Conservation (phyloP, 192 early-diverging fungal species). For the Coemansia asiatica region DNA sequence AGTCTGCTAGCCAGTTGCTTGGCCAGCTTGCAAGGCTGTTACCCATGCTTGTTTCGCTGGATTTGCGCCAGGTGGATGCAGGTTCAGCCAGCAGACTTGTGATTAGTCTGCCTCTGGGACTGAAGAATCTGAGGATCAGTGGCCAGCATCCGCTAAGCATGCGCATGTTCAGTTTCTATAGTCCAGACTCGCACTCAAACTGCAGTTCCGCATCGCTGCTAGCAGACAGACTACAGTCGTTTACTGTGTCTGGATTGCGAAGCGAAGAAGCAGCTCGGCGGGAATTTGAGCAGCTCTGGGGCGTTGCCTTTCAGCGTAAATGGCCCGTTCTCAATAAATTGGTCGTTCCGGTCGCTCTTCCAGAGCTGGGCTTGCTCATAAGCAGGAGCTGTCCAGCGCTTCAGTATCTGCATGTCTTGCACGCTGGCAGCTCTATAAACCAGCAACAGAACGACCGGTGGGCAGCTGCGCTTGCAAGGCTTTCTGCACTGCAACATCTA, state of each 20-base stretch:
- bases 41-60: constrained; percentile 22
- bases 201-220: constrained; percentile 1
- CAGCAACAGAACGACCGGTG: constrained; percentile 32
- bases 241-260: constrained; percentile 27
- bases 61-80: constrained; percentile 41
- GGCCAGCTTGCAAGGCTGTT: constrained; percentile 21
- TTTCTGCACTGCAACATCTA: constrained; percentile 20
- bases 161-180: constrained; percentile 26
- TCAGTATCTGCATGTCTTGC: constrained; percentile 18
- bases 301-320: constrained; percentile 14
- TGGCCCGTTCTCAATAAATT: constrained; percentile 17
- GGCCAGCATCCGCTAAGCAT: constrained; percentile 40
- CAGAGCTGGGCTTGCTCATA: constrained; percentile 25
- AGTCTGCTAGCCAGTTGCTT: constrained; percentile 29
- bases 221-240: constrained; percentile 4
- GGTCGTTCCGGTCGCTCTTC: constrained; percentile 31
- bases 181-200: background rate
- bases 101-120: constrained; percentile 19
- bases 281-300: constrained; percentile 37
- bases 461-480: constrained; percentile 21
- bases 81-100: constrained; percentile 21
- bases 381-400: constrained; percentile 23
- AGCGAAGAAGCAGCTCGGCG: constrained; percentile 39
- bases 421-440: constrained; percentile 31
- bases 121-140: constrained; percentile 20